Evolutionary conservation across 2,329 filamentous ascomycete genomes (phyloP), one percentile per base, ranked within the genome.

Genomic region (Diaporthe humulicola): DNA sequence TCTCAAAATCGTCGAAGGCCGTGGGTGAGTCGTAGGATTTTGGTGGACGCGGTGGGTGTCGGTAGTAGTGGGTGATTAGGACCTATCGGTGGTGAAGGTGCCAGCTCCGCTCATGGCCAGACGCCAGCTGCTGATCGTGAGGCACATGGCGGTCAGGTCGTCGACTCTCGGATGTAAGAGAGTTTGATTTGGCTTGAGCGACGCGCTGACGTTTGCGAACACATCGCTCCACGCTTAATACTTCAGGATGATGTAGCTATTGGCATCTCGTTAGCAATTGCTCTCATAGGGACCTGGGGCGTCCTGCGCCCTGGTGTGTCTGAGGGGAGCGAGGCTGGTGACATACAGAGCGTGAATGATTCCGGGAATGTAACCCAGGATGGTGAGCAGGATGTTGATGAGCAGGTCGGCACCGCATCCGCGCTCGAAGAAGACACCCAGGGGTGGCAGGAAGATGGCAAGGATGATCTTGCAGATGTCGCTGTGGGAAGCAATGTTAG

Each of bases 381-480:
- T 91, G 80, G 95, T 97, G 86, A 97, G 88, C 82, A 95, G 90
- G 85, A 98, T 94, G 92, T 97, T 98, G 91, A 98, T 97, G 86
- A 96, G 88, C 82, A 98, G 88, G 84, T 98, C 94, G 79, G 93
- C 91, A 83, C 93, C 93, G 87, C 95, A 98, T 81, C 95, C 95
- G 80, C 93, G 92, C 93, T 98, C 95, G 79, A 98, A 94, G 90
- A 98, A 97, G 84, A 98, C 95, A 88, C 95, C 95, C 73, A 98
- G 87, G 83, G 95, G 95, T 74, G 95, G 95, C 78, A 98, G 91
- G 87, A 98, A 88, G 88, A 98, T 88, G 88, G 95, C 95, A 87
- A 98, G 90, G 86, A 98, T 90, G 89, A 91, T 90, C 86, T 91
- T 91, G 89, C 87, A 90, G 79, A 91, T 90, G 78, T 91, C 89